Conservation (phyloP, 768 basidiomycete species). For the Termitomyces sp. region DNA sequence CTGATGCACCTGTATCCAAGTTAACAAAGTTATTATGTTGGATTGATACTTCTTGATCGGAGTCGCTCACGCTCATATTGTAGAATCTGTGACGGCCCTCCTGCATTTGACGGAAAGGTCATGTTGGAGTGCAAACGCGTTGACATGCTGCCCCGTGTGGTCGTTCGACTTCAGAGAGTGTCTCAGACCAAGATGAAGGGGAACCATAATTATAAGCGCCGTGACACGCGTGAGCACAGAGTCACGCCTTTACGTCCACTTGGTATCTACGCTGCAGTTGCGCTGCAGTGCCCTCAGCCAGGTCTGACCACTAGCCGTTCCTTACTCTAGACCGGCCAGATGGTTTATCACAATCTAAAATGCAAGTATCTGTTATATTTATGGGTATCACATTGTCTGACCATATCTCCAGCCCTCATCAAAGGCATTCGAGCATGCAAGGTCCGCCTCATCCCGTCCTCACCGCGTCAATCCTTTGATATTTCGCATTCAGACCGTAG, state of each 20-base stretch:
- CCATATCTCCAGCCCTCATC: constrained; percentile 70
- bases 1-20: too few relatives aligned
- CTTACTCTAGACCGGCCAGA: constrained; percentile 25
- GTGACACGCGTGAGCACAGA: constrained; percentile 11
- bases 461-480: constrained; percentile 17
- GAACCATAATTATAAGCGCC: constrained; percentile 1
- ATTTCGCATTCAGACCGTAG: constrained; percentile 70
- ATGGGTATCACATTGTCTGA: constrained; percentile 22
- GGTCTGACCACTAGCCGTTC: neutral
- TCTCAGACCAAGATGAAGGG: too few relatives aligned
- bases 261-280: neutral
- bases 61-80: too few relatives aligned
- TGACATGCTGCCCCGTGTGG: too few relatives aligned
- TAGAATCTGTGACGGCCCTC: too few relatives aligned
- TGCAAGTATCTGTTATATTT: constrained; percentile 39
- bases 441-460: constrained; percentile 40
- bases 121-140: too few relatives aligned
- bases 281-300: constrained; percentile 2
- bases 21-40: too few relatives aligned
- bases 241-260: constrained; percentile 4
- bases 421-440: constrained; percentile 98
- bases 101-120: too few relatives aligned
- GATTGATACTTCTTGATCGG: too few relatives aligned
- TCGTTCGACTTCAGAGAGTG: too few relatives aligned
- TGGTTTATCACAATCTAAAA: constrained; percentile 89